These are phyloP conservation scores for Fusarium newnesense DNA, from an alignment of 2,329 filamentous ascomycete genomes.

Conservation along the genomic window DNA sequence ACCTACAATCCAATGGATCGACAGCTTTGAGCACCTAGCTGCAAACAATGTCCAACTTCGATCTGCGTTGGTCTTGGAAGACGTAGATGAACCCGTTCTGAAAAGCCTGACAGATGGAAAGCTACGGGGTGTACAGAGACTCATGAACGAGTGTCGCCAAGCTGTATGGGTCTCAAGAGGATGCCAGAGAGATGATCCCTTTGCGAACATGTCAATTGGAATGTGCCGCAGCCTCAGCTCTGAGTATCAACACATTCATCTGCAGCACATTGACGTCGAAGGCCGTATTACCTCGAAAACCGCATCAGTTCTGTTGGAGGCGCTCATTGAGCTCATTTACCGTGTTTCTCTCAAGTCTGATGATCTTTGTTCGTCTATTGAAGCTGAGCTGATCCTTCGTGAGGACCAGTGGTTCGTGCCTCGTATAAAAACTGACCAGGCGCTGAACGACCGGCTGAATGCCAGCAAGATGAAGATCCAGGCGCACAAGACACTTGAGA, in stretches of 20 bases:
- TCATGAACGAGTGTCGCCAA: background rate
- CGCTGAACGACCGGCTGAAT: background rate
- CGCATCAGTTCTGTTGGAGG: background rate
- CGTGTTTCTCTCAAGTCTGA: background rate
- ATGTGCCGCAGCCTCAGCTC: constrained; percentile 7
- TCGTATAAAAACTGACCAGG: background rate
- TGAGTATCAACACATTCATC: constrained; percentile 9
- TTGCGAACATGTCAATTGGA: constrained; percentile 11
- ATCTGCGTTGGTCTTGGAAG: background rate
- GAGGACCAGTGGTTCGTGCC: background rate
- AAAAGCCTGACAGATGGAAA: background rate
- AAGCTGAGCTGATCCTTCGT: background rate
- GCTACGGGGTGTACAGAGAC: background rate
- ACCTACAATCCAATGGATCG: too few relatives aligned
- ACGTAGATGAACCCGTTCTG: constrained; percentile 11
- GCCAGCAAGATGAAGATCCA: background rate
- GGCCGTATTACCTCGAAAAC: background rate
- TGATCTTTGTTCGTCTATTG: background rate
- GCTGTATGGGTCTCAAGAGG: constrained; percentile 9
- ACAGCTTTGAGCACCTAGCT: background rate
- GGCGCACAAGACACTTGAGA: background rate
- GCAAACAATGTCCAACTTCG: background rate
- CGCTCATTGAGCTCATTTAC: background rate
- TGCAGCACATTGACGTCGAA: constrained; percentile 14
- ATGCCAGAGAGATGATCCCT: background rate